These are phyloP conservation scores for Aspergillus latus DNA, from an alignment of 2,329 filamentous ascomycete species.

Conservation along the genomic window DNA sequence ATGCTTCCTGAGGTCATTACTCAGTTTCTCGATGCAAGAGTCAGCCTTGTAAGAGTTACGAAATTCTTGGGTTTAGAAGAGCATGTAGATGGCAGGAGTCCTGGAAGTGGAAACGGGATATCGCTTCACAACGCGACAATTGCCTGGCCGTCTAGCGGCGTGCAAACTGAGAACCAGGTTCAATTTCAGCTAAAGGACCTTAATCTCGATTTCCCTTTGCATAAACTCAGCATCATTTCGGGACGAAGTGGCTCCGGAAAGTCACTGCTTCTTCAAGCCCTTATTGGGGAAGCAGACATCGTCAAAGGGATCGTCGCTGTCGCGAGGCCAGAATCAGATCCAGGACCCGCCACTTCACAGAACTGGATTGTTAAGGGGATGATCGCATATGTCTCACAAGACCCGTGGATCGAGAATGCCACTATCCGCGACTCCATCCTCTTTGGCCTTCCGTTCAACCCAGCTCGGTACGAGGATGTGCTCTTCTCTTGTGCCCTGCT, in stretches of 20 bases:
- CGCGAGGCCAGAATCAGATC: conserved; percentile 49
- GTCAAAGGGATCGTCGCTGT: conserved; percentile 60
- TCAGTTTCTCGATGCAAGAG: conserved; percentile 65
- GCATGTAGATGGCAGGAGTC: conserved; percentile 50
- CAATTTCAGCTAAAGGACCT: conserved; percentile 64
- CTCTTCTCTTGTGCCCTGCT: conserved; percentile 68
- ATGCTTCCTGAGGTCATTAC: conserved; percentile 71
- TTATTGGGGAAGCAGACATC: conserved; percentile 72
- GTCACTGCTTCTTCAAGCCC: conserved; percentile 68
- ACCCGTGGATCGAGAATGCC: conserved; percentile 79
- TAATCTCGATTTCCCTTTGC: conserved; percentile 64
- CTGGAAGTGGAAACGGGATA: conserved; percentile 60
- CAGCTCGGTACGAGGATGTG: conserved; percentile 66
- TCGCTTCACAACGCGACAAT: conserved; percentile 66
- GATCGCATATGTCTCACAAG: conserved; percentile 72
- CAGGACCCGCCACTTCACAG: conserved; percentile 51
- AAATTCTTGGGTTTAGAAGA: conserved; percentile 68
- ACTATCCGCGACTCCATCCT: conserved; percentile 74
- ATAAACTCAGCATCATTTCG: conserved; percentile 70
- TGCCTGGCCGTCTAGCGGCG: conserved; percentile 70
- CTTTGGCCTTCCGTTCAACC: conserved; percentile 68
- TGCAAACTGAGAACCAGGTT: conserved; percentile 43
- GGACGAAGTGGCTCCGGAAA: conserved; percentile 77
- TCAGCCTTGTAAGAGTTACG: conserved; percentile 68
- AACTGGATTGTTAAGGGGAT: conserved; percentile 70